A percentile compares a stretch with the other conserved stretches of the same genome.
Evolutionary conservation across 345 rosid species (phyloP).

Genomic region (Gossypium mustelinum): DNA sequence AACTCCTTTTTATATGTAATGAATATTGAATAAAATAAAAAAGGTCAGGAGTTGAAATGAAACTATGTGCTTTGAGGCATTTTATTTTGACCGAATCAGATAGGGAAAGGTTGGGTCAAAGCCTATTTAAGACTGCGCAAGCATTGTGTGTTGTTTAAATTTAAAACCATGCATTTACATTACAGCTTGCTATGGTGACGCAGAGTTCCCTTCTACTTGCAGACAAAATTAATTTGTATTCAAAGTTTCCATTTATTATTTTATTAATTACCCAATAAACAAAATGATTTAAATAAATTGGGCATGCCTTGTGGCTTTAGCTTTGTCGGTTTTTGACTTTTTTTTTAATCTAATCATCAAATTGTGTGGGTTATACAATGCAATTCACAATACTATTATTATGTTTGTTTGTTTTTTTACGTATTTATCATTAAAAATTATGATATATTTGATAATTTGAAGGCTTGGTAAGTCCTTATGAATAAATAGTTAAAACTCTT

Average conservation of each 20-base stretch:
- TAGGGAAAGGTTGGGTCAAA: constrained; percentile 21
- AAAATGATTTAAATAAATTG: background rate
- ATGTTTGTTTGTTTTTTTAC: background rate
- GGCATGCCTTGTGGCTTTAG: background rate
- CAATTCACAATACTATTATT: background rate
- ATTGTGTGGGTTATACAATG: too few species aligned
- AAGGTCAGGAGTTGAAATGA: background rate
- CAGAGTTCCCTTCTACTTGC: background rate
- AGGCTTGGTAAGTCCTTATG: too few species aligned
- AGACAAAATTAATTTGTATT: background rate
- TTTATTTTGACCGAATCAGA: constrained; percentile 18
- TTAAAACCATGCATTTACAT: background rate
- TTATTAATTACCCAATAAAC: background rate
- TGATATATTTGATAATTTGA: background rate
- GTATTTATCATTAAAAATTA: background rate
- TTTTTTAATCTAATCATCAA: too few species aligned
- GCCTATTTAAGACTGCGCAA: constrained; percentile 13
- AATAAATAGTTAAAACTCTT: too few species aligned
- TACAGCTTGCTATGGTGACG: constrained; percentile 11
- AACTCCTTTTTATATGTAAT: background rate
- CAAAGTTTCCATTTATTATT: background rate
- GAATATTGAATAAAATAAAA: background rate
- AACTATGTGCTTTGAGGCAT: background rate
- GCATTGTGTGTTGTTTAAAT: background rate
- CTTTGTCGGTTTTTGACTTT: constrained; percentile 14